These are phyloP conservation scores for Fusarium praegraminearum DNA, from an alignment of 2,329 filamentous ascomycete species.

Conservation along the genomic window DNA sequence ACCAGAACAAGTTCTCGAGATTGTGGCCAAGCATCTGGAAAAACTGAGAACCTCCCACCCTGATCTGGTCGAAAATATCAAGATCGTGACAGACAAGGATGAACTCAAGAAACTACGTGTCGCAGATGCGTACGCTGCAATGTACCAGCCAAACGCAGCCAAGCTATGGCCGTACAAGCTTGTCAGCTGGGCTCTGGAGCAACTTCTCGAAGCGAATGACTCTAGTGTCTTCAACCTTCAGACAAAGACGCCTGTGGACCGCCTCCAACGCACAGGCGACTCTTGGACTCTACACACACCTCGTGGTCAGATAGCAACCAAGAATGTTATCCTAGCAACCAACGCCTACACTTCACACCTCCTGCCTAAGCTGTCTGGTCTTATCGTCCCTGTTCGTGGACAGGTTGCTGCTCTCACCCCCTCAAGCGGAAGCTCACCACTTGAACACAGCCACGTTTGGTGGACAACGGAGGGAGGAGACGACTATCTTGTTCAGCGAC, in stretches of 20 bases:
- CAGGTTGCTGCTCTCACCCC: slow-evolving; percentile 76
- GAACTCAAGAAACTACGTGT: slow-evolving; percentile 66
- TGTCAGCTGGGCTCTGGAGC: slow-evolving; percentile 76
- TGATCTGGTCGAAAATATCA: slow-evolving; percentile 64
- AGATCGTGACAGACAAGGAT: slow-evolving; percentile 54
- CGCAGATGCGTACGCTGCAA: slow-evolving; percentile 69
- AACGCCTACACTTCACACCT: slow-evolving; percentile 87
- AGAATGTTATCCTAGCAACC: slow-evolving; percentile 79
- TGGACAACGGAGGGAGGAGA: slow-evolving; percentile 65
- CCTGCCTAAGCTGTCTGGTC: slow-evolving; percentile 73
- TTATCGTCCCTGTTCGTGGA: slow-evolving; percentile 82
- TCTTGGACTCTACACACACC: slow-evolving; percentile 74
- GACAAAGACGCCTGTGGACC: slow-evolving; percentile 75
- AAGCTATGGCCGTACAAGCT: slow-evolving; percentile 88
- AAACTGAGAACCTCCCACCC: slow-evolving; percentile 65
- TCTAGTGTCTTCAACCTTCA: slow-evolving; percentile 74
- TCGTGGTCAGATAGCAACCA: slow-evolving; percentile 73
- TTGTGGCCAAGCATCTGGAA: slow-evolving; percentile 63
- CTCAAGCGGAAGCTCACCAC: slow-evolving; percentile 54
- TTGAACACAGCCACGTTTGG: slow-evolving; percentile 74
- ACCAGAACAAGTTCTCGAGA: slow-evolving; percentile 64
- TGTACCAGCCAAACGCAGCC: slow-evolving; percentile 74
- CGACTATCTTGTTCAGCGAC: slow-evolving; percentile 80
- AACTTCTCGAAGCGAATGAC: slow-evolving; percentile 58
- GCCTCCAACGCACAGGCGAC: slow-evolving; percentile 54